Base-by-base conservation (phyloP, 23 red algal species). In the Gracilaria vermiculophylla region DNA sequence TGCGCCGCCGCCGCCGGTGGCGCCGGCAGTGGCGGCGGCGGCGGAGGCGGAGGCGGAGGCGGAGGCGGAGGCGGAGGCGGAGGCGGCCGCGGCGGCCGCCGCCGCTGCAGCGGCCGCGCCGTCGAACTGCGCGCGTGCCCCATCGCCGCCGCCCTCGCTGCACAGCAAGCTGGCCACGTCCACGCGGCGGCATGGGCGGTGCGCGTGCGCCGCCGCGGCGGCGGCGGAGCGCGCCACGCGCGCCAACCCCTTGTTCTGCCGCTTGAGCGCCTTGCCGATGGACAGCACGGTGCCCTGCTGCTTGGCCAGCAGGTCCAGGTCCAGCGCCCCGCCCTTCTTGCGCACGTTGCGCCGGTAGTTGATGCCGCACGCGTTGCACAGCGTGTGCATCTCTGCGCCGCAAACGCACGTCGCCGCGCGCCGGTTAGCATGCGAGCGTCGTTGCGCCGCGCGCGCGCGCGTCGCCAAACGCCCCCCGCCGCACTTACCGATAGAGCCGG, bases 361-460 rank as follows among this genome's bases (percentile, higher is more conserved):
- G 34, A 69, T 69, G 32, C 64, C 37, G 33, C 64, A 69, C 64
- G 64, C 64, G 37, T 69, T 69, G 64, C 64, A 69, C 32, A 69
- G 64, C 32, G 64, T 69, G 37, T 34, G 35, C 64, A 42, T 69
- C 17, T 41, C 10, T 49, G 45, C 45, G 45, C 45, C 45, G 14
- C 45, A 49, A 49, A 49, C 7, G 14, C 7, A 49, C 7, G 14
- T n/a, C n/a, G n/a, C n/a, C n/a, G n/a, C n/a, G n/a, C n/a, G n/a
- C n/a, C n/a, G n/a, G n/a, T n/a, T n/a, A n/a, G n/a, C n/a, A n/a
- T n/a, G n/a, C n/a, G n/a, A n/a, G n/a, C n/a, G n/a, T n/a, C n/a
- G n/a, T n/a, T n/a, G n/a, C n/a, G n/a, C n/a, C n/a, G n/a, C n/a
- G n/a, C n/a, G n/a, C n/a, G n/a, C 45, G 45, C 14, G 45, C 45